Evolutionary conservation across 2,329 filamentous ascomycete species (phyloP).

Genomic region (Chrysosporium keratinophilum): DNA sequence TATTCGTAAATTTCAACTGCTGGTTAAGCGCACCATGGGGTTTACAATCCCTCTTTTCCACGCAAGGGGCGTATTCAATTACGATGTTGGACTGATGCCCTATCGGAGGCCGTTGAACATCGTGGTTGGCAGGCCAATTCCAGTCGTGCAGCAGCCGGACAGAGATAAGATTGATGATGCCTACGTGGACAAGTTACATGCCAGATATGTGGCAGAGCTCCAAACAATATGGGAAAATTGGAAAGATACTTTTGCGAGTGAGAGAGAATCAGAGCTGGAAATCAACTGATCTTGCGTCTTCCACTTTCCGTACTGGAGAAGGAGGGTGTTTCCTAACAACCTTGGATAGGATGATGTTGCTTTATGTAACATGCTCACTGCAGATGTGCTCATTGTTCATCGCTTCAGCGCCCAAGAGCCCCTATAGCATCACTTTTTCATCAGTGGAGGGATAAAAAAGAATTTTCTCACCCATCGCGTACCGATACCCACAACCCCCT

Average conservation of each 20-base stretch:
- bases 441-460: too few relatives aligned
- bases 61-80: conserved; percentile 89
- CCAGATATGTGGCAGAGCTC: conserved; percentile 58
- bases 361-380: too few relatives aligned
- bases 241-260: conserved; percentile 38
- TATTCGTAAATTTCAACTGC: conserved; percentile 70
- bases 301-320: too few relatives aligned
- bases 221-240: conserved; percentile 38
- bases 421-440: too few relatives aligned
- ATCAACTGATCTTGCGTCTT: conserved; percentile 27
- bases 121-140: conserved; percentile 75
- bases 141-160: conserved; percentile 50
- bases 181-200: conserved; percentile 73
- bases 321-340: too few relatives aligned
- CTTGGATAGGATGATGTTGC: too few relatives aligned
- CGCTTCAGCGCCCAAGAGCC: too few relatives aligned
- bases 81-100: conserved; percentile 92
- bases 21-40: conserved; percentile 74
- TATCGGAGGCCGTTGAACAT: conserved; percentile 81
- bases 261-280: conserved; percentile 36
- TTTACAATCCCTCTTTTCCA: conserved; percentile 89
- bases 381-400: too few relatives aligned
- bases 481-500: too few relatives aligned
- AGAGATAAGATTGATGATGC: conserved; percentile 54
- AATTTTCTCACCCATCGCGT: too few relatives aligned